Evolutionary conservation across 2,329 filamentous ascomycete species (phyloP), one percentile per base, ranked within the genome.

Genomic region (Penicillium corylophilum): DNA sequence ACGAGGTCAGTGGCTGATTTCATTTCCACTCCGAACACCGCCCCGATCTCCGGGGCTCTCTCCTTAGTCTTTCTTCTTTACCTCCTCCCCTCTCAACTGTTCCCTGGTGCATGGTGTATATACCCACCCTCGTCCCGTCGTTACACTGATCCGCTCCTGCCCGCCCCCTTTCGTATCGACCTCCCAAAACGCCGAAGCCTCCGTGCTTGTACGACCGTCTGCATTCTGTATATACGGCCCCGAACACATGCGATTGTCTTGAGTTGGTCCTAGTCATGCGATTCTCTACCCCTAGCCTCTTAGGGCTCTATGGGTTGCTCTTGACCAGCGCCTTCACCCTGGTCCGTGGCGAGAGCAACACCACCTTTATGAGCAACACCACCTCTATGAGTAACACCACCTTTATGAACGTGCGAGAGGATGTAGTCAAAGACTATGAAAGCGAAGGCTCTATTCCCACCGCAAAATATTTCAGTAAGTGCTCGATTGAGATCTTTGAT

Each of bases 391-490:
- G n/a, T 9, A 26, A 42, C 2, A 68, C 72, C 18, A 66, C 76
- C 56, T 79, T 79, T 46, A 67, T 69, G 52, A 72, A 71, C 42
- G 76, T 78, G 38, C 65, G 73, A 42, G 71, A 69, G 3, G 66
- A 65, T 22, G 57, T 78, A 31, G 64, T 68, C 33, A 70, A 70
- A 42, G 69, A 73, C 42, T 72, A 75, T 55, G 71, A 70, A 44
- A 73, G 70, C 20, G 66, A 67, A 53, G 61, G 60, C 22, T 66
- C 68, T 12, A 71, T 76, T 47, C 70, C 73, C 2, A 71, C 65
- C 12, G 65, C 71, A 33, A 81, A 81, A 65, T 81, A 81, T 63
- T 81, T 81, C 63, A 76, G 73, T 74, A 58, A 70, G 72, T 71
- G 10, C 22, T n/a, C 22, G 13, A 41, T 41, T 26, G 13, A 13